These are phyloP conservation scores for Wickerhamia fluorescens DNA, from an alignment of 805 yeast species.

Conservation along the genomic window DNA sequence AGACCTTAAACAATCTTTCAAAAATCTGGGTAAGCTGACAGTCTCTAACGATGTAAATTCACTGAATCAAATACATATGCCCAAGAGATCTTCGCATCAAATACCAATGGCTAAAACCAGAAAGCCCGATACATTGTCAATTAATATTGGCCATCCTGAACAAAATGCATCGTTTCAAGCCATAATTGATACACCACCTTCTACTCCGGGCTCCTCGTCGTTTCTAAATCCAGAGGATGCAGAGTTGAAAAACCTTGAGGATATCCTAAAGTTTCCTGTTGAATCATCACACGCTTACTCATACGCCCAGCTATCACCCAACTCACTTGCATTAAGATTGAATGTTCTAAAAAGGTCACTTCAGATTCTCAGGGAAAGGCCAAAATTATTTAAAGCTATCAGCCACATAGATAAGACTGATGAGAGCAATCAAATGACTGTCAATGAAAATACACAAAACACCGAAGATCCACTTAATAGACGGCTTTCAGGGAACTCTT, in stretches of 20 bases:
- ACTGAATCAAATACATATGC: too few relatives aligned
- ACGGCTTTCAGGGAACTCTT: conserved; percentile 1
- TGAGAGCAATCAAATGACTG: conserved; percentile 3
- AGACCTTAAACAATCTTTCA: too few relatives aligned
- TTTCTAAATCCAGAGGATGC: conserved; percentile 1
- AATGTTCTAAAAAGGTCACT: conserved; percentile 70
- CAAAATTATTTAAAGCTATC: conserved; percentile 35
- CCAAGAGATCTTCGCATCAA: too few relatives aligned
- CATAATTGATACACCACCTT: too few relatives aligned
- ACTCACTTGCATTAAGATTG: conserved; percentile 67
- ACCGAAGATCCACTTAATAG: too few relatives aligned
- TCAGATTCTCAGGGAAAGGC: conserved; percentile 64
- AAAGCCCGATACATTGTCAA: too few relatives aligned
- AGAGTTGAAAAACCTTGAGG: conserved; percentile 12
- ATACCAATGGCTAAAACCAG: too few relatives aligned
- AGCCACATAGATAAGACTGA: conserved; percentile 5
- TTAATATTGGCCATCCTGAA: too few relatives aligned
- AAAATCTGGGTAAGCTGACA: too few relatives aligned
- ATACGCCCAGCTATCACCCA: conserved; percentile 75
- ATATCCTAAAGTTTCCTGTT: conserved; percentile 61
- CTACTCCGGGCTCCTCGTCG: background rate
- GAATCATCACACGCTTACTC: conserved; percentile 83
- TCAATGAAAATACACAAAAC: too few relatives aligned
- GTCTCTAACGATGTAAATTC: too few relatives aligned
- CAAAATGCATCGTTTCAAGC: too few relatives aligned